Evolutionary conservation across 1,284 basidiomycete species (phyloP), one percentile per base, ranked within the genome.

Genomic region (Marasmius oreades): DNA sequence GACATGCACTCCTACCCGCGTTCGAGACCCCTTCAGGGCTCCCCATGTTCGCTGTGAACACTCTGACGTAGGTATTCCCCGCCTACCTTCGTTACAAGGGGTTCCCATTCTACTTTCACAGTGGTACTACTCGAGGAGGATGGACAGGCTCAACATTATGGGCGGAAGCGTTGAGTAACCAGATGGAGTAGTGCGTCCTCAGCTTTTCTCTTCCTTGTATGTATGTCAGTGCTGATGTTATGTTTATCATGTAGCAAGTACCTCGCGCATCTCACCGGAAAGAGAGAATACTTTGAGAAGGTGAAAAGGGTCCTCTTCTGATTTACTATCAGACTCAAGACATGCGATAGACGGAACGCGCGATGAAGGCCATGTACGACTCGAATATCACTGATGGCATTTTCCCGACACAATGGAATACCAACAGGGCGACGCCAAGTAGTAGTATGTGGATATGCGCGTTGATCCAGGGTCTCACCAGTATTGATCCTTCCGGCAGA

Each of bases 231-330:
- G 44, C 26, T 34, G 37, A 18, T 37, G 3, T n/a, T n/a, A n/a
- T n/a, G 28, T 26, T n/a, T 7, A n/a, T 52, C 24, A n/a, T 42
- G 2, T 20, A 74, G 79, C 66, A 80, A 81, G 59, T 86, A 84
- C 61, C 77, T 85, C 5, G 82, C 83, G 5, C 77, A 82, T 63
- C 63, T 82, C 18, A 85, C 82, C 1, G 80, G 80, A 8, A 73
- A 75, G 42, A 66, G 67, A 37, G 71, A 75, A 44, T 82, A 84
- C 65, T 85, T 73, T 61, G 66, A 77, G 42, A 76, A 69, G 62
- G 78, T 74, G 31, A 22, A 18, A 45, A 31, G 31, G 23, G 46
- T 14, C 54, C 8, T 42, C 12, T 18, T 3, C 14, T 7, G 18
- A 50, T 28, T 20, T 26, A 11, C 20, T 20, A 55, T 20, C 52